A percentile compares a stretch with the other conserved stretches of the same genome.
phyloP scores from a whole-genome alignment of 1,139 yeast species.

The Saccharomyces hybrid region DNA sequence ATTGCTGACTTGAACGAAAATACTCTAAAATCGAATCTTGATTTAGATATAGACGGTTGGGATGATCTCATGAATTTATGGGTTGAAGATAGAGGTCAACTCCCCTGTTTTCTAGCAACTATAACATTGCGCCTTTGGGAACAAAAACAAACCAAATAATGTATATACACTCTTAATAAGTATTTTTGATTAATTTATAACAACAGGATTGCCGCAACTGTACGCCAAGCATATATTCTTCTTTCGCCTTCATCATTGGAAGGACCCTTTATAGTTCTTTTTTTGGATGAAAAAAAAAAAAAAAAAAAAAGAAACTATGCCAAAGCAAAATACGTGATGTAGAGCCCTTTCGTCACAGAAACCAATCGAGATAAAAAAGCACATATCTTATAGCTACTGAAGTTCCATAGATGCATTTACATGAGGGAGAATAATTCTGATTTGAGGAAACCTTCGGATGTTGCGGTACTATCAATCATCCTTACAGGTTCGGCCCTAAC shows the following conservation, averaged over 20 bases:
- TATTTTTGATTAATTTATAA: not conserved
- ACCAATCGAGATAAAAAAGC: not conserved
- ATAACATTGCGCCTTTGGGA: slow-evolving; percentile 61
- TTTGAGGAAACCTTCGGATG: slow-evolving; percentile 10
- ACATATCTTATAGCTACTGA: not conserved
- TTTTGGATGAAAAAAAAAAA: not conserved
- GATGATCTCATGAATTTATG: slow-evolving; percentile 56
- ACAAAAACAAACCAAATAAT: slow-evolving; percentile 4
- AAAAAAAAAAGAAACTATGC: not conserved
- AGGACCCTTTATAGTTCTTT: not conserved
- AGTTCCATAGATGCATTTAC: slow-evolving; percentile 1
- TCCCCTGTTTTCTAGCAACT: slow-evolving; percentile 76
- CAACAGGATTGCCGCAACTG: not conserved
- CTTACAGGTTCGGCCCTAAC: slow-evolving; percentile 33
- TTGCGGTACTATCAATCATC: slow-evolving; percentile 25
- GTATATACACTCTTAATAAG: not conserved
- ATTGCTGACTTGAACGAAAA: slow-evolving; percentile 32
- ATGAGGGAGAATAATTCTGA: slow-evolving; percentile 2
- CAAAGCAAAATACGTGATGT: not conserved
- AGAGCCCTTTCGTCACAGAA: too few species aligned
- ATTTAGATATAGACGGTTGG: slow-evolving; percentile 34
- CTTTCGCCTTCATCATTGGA: not conserved
- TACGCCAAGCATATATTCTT: too few species aligned
- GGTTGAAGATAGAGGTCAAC: slow-evolving; percentile 62
- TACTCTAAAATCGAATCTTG: slow-evolving; percentile 30